Conservation (phyloP, 306 rosid species). For the Dryas drummondii region DNA sequence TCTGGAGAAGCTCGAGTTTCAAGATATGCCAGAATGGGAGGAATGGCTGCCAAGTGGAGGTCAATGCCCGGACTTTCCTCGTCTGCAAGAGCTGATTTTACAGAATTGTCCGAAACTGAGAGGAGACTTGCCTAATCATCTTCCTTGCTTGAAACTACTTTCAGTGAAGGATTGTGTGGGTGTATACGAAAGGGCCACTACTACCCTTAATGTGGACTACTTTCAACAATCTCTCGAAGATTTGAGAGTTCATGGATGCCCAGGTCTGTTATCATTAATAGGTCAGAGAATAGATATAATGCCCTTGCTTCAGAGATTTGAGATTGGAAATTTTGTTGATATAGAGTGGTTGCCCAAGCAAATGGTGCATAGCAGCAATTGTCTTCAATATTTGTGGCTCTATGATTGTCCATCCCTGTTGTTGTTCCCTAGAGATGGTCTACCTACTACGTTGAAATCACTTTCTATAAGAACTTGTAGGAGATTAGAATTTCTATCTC, state of each 20-base stretch:
- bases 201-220: background rate
- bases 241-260: accelerated
- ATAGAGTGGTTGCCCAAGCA: background rate
- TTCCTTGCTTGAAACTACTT: background rate
- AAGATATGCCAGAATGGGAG: background rate
- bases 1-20: background rate
- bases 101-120: background rate
- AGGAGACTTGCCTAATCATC: background rate
- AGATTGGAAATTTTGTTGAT: background rate
- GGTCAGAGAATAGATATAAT: background rate
- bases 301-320: background rate
- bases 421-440: background rate
- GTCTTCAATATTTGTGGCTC: accelerated
- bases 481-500: background rate
- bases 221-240: background rate
- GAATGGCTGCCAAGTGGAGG: background rate
- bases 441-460: background rate
- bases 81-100: background rate
- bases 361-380: background rate
- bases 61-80: background rate
- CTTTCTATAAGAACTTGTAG: accelerated
- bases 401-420: accelerated
- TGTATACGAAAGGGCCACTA: background rate
- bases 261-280: background rate
- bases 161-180: accelerated